Evolutionary conservation across 2,329 filamentous ascomycete species (phyloP).

Genomic region (Endoconidiophora laricicola): DNA sequence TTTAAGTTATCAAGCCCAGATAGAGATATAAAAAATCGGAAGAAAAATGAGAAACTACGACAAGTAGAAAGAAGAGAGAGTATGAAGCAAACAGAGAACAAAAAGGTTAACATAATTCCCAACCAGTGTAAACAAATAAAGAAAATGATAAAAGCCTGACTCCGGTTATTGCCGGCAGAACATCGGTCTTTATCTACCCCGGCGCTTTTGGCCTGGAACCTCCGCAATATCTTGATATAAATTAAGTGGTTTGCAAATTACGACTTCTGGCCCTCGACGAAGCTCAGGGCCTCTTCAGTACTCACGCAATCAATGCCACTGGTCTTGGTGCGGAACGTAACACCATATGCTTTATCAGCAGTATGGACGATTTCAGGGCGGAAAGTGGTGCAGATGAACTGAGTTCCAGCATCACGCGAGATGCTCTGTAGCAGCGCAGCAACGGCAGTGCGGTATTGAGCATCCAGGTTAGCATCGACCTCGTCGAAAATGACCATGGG

Average conservation of each 20-base stretch:
- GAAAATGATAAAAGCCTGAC: neutral
- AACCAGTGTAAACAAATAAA: neutral
- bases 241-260: neutral
- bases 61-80: no score
- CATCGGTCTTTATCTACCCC: neutral
- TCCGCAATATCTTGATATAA: no score
- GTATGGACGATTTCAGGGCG: constrained; percentile 89
- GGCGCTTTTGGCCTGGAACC: no score
- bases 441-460: constrained; percentile 92
- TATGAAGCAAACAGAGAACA: no score
- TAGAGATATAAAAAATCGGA: no score
- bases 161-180: neutral
- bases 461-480: constrained; percentile 94
- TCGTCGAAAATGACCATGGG: constrained; percentile 99
- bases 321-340: constrained; percentile 85
- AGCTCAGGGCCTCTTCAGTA: constrained; percentile 74
- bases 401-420: constrained; percentile 45
- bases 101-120: no score
- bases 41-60: no score
- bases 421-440: constrained; percentile 74
- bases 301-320: constrained; percentile 84
- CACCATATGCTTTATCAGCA: constrained; percentile 94
- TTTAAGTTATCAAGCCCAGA: no score
- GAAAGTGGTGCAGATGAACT: constrained; percentile 99
- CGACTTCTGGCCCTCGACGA: constrained; percentile 65